Base-by-base conservation (phyloP, 495 filamentous ascomycete genomes). In the Penicillium fimorum region DNA sequence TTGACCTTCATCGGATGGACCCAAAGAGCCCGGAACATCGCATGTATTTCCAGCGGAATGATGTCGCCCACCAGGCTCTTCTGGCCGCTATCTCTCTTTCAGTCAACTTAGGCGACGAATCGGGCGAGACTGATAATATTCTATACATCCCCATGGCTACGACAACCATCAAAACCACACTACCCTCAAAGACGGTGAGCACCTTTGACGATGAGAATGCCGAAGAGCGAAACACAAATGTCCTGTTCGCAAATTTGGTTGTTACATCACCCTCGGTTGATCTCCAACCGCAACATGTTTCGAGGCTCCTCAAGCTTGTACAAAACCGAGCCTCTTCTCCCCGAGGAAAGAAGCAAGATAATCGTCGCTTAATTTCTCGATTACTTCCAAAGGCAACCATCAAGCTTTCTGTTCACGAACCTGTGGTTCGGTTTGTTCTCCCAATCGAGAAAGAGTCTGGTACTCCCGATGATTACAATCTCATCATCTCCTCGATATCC, bases 111-210 rank as follows among this genome's bases (percentile, higher is more conserved):
- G 92, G 96, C 63, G 90, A 97, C 71, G 90, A 90, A 25, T 81
- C 85, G 15, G 88, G 88, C 10, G 90, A 90, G 68, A 85, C 88
- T 0, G 90, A 96, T 66, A 86, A 91, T 58, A 82, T 99, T 51
- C 76, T 95, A 15, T 97, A 97, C 69, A 85, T 99, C 29, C 94
- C 94, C 0, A 99, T 99, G 95, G 89, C 93, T 25, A 99, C 94
- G 5, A 95, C 91, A 20, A 99, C 94, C 0, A 84, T 96, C 30
- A 90, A 91, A 58, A 97, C 94, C 0, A 99, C 94, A 5, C 72
- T 99, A 6, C 95, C 95, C 0, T 96, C 94, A 0, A 97, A 97
- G 69, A 96, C 90, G 0, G 86, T 99, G 12, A 87, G 91, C 69
- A 81, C 89, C 22, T 85, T 84, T 15, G 83, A 88, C 51, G 85